Base-by-base conservation (phyloP, 2,329 filamentous ascomycete species). In the Drechslerella coelobrocha region DNA sequence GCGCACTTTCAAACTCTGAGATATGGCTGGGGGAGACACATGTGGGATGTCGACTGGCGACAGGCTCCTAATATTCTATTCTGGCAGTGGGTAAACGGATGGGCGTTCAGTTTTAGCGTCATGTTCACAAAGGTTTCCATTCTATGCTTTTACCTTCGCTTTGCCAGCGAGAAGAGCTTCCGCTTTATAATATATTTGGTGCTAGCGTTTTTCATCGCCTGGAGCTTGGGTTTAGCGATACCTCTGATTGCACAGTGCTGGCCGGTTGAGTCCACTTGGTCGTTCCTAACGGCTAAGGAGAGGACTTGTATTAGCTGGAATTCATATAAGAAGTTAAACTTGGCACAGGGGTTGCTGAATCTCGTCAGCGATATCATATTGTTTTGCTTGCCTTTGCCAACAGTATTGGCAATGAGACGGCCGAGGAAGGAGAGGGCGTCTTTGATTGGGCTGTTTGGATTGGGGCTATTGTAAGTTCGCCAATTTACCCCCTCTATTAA, bases 11-110 rank as follows among this genome's bases (percentile, higher is more conserved):
- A 60, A 55, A 51, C 57, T 2, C 66, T 71, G 17, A 41, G 62
- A 24, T 71, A 62, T 17, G 66, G 66, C 6, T 71, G 66, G 66
- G 66, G 66, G 8, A 55, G 66, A 12, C 66, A 71, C 29, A 71
- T 71, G 66, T 71, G 66, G 66, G 66, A 71, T 27, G 50, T 71
- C n/a, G 59, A 71, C 54, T 71, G 66, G 66, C 45, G 57, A 17
- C 41, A 43, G 3, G 39, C 53, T 12, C 27, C 48, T n/a, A 27
- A 63, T 24, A 56, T 71, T 39, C 39, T 71, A 2, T 71, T 59
- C 29, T 71, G 66, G 66, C 66, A 71, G 26, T 71, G 66, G 66
- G 37, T 71, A 37, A 71, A 63, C 39, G 66, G 59, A 17, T 71
- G 66, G 66, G 66, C 59, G 6, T 71, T 71, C 47, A 63, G 59